Conservation (phyloP, 2,329 filamentous ascomycete species). For the Juglanconis sp. region DNA sequence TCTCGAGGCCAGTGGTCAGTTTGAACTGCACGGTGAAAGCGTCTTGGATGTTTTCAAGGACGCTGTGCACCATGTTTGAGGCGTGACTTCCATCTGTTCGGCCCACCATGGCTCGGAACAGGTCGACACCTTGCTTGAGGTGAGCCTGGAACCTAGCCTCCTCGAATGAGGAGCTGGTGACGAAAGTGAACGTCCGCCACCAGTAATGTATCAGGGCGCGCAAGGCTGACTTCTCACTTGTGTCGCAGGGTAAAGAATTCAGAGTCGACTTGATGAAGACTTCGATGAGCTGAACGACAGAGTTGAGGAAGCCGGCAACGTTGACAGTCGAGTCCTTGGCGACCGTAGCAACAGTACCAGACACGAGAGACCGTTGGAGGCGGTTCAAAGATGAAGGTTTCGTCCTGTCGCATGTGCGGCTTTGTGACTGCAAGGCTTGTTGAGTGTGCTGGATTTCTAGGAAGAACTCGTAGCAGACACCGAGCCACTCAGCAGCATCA, state of each 20-base stretch:
- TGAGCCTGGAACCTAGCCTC: conserved; percentile 65
- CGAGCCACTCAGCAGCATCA: conserved; percentile 46
- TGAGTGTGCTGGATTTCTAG: conserved; percentile 41
- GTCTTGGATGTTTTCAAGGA: conserved; percentile 43
- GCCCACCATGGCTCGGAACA: conserved; percentile 35
- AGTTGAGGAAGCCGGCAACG: conserved; percentile 48
- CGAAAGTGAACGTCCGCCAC: conserved; percentile 49
- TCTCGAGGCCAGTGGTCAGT: conserved; percentile 71
- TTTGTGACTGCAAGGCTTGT: conserved; percentile 39
- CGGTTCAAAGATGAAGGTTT: conserved; percentile 56
- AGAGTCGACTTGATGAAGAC: conserved; percentile 36
- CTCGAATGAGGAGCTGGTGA: conserved; percentile 48
- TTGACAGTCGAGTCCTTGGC: conserved; percentile 60
- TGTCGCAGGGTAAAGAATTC: conserved; percentile 21
- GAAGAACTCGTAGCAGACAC: conserved; percentile 49
- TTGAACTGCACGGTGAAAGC: conserved; percentile 69
- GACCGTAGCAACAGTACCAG: conserved; percentile 51
- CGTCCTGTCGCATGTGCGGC: conserved; percentile 39
- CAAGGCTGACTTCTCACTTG: conserved; percentile 32
- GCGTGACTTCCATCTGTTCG: conserved; percentile 25
- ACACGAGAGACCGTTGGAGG: conserved; percentile 57
- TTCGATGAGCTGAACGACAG: conserved; percentile 39
- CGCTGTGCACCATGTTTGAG: conserved; percentile 35
- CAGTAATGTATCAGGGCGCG: conserved; percentile 50
- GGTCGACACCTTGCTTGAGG: conserved; percentile 47